Conservation (phyloP, 257 asterid genomes). For the Solanum sitiens region DNA sequence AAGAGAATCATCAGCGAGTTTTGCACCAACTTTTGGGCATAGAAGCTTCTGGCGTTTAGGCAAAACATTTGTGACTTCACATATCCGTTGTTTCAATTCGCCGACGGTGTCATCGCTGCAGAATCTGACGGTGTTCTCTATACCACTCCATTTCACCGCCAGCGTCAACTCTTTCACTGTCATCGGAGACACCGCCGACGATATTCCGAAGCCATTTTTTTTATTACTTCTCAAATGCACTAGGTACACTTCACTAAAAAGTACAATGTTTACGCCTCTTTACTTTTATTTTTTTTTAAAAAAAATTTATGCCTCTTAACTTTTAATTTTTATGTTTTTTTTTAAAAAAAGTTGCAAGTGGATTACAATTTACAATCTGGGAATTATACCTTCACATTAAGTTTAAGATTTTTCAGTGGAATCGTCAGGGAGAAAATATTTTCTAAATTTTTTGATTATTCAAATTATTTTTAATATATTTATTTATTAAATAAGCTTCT, state of each 20-base stretch:
- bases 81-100: constrained; percentile 78
- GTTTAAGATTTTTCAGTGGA: background rate
- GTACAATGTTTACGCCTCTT: background rate
- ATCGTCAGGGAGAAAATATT: background rate
- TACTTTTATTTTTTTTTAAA: background rate
- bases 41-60: constrained; percentile 94
- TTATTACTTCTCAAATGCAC: background rate
- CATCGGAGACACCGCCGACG: constrained; percentile 43
- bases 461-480: background rate
- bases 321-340: no score
- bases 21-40: constrained; percentile 77
- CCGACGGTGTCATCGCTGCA: constrained; percentile 85
- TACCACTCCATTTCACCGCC: constrained; percentile 91
- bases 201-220: constrained; percentile 51
- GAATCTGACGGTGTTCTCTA: constrained; percentile 78
- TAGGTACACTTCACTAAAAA: background rate
- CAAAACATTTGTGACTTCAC: constrained; percentile 71
- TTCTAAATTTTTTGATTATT: background rate
- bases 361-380: no score
- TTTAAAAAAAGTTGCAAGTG: background rate
- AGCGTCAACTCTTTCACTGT: constrained; percentile 78
- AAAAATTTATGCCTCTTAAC: background rate
- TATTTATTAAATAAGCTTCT: background rate
- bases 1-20: constrained; percentile 68
- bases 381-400: background rate